Evolutionary conservation across 352 stramenopile genomes (phyloP).

Genomic region (Phytopythium litorale): DNA sequence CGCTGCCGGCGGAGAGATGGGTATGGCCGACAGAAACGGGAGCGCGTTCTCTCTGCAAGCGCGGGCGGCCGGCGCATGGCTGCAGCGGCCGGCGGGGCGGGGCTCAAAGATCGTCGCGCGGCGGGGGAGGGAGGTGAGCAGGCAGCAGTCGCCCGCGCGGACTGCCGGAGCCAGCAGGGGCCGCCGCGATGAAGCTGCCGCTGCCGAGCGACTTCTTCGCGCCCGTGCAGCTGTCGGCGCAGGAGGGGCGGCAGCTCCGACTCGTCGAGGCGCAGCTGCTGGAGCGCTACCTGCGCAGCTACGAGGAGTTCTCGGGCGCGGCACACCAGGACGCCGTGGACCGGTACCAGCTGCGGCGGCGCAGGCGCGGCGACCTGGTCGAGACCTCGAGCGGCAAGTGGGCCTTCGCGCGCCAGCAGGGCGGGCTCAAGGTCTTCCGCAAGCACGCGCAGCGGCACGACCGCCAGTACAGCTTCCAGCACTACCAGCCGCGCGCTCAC

Average conservation of each 20-base stretch:
- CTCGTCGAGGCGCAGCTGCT: constrained; percentile 44
- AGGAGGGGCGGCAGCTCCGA: constrained; percentile 37
- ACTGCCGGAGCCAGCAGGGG: not conserved
- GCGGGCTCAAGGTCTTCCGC: constrained; percentile 46
- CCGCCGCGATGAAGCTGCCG: constrained; percentile 31
- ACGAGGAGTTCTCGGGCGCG: constrained; percentile 30
- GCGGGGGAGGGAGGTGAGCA: not conserved
- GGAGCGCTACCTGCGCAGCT: constrained; percentile 44
- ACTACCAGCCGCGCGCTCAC: constrained; percentile 11
- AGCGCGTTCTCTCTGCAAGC: not conserved
- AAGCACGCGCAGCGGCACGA: constrained; percentile 19
- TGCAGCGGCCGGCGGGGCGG: not conserved
- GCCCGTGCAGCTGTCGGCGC: constrained; percentile 36
- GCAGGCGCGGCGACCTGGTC: constrained; percentile 13
- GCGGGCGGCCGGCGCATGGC: not conserved
- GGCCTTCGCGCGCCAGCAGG: constrained; percentile 43
- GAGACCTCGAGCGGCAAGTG: constrained; percentile 16
- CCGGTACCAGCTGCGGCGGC: constrained; percentile 6
- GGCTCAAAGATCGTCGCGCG: not conserved
- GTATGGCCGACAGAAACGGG: not conserved
- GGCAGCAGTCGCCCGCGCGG: not conserved
- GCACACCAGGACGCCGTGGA: constrained; percentile 6
- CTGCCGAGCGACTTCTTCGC: constrained; percentile 46
- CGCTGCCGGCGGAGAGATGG: not conserved
- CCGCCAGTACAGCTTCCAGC: constrained; percentile 3